phyloP scores from a whole-genome alignment of 1,284 basidiomycete species.

The Leccinum subrobustum region DNA sequence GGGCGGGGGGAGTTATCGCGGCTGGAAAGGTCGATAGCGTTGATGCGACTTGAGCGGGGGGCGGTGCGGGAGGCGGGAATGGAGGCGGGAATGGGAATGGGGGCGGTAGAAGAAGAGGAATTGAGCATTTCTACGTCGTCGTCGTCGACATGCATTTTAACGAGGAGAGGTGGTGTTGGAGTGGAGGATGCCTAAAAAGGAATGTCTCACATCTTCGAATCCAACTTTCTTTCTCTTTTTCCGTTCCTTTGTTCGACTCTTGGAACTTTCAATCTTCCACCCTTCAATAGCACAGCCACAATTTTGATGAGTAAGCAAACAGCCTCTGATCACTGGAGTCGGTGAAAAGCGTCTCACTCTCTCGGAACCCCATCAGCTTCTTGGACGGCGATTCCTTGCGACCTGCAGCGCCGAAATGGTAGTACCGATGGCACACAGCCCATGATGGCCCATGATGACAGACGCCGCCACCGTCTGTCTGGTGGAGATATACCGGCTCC shows the following conservation, averaged over 20 bases:
- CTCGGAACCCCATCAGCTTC: too few relatives aligned
- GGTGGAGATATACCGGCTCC: not conserved
- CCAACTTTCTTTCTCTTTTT: constrained; percentile 14
- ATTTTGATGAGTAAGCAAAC: constrained; percentile 25
- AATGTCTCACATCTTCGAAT: constrained; percentile 32
- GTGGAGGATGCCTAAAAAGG: constrained; percentile 37
- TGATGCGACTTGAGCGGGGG: constrained; percentile 16
- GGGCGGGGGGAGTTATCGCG: constrained; percentile 30
- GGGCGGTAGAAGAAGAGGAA: not conserved
- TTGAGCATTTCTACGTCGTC: constrained; percentile 33
- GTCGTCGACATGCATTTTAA: constrained; percentile 4
- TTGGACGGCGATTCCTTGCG: too few relatives aligned
- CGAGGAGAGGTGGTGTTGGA: constrained; percentile 20
- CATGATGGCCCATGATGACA: too few relatives aligned
- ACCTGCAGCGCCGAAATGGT: too few relatives aligned
- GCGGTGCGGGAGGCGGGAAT: constrained; percentile 6
- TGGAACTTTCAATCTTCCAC: constrained; percentile 20
- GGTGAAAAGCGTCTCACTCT: too few relatives aligned
- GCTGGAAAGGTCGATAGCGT: constrained; percentile 29
- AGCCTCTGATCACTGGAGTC: too few relatives aligned
- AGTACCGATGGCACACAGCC: too few relatives aligned
- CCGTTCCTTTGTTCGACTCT: constrained; percentile 24
- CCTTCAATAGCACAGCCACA: constrained; percentile 15
- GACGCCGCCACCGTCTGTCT: not conserved
- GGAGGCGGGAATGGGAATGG: not conserved